A percentile compares a stretch with the other conserved stretches of the same genome.
phyloP scores from a whole-genome alignment of 495 filamentous ascomycete genomes.

The Bacidia rubella region DNA sequence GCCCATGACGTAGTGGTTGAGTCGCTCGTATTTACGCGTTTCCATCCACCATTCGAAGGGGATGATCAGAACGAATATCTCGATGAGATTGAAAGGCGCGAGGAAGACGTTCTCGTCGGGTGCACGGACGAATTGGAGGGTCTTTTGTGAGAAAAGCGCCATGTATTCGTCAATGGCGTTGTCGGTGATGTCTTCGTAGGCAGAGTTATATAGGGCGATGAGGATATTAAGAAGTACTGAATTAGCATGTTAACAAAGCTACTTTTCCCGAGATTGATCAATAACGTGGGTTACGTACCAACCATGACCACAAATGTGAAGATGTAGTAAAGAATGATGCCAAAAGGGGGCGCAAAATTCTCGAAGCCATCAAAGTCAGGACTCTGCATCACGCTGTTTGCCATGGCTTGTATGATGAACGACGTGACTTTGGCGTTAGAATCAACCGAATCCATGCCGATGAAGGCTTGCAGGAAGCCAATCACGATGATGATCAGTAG shows the following conservation, averaged over 20 bases:
- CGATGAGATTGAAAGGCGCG: constrained; percentile 85
- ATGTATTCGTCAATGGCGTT: constrained; percentile 94
- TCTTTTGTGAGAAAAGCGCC: constrained; percentile 79
- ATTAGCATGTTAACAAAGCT: background rate
- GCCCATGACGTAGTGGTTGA: constrained; percentile 83
- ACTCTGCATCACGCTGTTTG: constrained; percentile 74
- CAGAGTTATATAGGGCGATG: constrained; percentile 91
- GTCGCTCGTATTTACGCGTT: constrained; percentile 47
- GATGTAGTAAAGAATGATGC: constrained; percentile 82
- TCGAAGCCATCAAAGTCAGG: constrained; percentile 88
- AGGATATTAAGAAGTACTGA: constrained; percentile 34
- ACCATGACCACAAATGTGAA: constrained; percentile 97
- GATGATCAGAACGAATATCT: constrained; percentile 62
- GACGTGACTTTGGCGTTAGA: constrained; percentile 43
- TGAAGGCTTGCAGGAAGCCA: constrained; percentile 88
- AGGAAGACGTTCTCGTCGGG: constrained; percentile 98
- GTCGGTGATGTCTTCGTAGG: constrained; percentile 89
- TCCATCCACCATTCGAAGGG: constrained; percentile 95
- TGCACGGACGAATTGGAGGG: constrained; percentile 88
- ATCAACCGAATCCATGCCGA: constrained; percentile 83
- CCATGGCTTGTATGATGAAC: constrained; percentile 82
- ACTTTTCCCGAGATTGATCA: background rate
- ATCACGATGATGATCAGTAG: constrained; percentile 74
- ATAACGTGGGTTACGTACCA: too few species aligned
- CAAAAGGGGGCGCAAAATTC: constrained; percentile 62